Conservation (phyloP, 108 stramenopile species). For the Asterionellopsis glacialis region DNA sequence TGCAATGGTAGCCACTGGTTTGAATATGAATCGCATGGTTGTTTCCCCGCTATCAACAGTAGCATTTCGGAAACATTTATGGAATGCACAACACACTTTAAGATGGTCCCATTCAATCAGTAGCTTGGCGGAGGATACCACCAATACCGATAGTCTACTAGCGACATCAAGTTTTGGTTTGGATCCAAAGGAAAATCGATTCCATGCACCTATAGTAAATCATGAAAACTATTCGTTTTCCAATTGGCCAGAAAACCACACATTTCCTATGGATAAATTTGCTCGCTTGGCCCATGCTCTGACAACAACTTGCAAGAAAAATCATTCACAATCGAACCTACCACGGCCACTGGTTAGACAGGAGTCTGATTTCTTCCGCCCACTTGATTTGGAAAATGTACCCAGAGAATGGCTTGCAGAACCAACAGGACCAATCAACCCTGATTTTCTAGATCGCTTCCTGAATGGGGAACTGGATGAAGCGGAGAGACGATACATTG, state of each 20-base stretch:
- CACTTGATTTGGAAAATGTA: constrained; percentile 31
- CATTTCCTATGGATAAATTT: constrained; percentile 70
- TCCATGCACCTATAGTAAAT: constrained; percentile 67
- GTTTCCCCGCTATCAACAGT: no score
- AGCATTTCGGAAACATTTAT: no score
- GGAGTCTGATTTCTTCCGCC: constrained; percentile 43
- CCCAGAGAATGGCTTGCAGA: constrained; percentile 27
- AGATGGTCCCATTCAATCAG: no score
- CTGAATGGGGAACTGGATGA: constrained; percentile 32
- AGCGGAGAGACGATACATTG: constrained; percentile 61
- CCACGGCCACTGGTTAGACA: constrained; percentile 40
- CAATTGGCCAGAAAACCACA: constrained; percentile 59
- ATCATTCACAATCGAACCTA: constrained; percentile 4
- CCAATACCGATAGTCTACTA: background rate
- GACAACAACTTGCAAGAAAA: constrained; percentile 22
- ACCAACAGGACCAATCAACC: constrained; percentile 18
- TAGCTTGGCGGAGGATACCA: no score
- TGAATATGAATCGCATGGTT: no score
- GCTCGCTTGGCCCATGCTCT: constrained; percentile 39
- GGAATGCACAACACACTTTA: no score
- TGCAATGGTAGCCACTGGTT: no score
- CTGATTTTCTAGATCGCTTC: constrained; percentile 46
- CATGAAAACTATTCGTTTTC: constrained; percentile 62
- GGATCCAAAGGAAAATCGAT: constrained; percentile 43
- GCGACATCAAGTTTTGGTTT: constrained; percentile 39